Evolutionary conservation across 257 asterid genomes (phyloP), one percentile per base, ranked within the genome.

Genomic region (Penstemon eatonii): DNA sequence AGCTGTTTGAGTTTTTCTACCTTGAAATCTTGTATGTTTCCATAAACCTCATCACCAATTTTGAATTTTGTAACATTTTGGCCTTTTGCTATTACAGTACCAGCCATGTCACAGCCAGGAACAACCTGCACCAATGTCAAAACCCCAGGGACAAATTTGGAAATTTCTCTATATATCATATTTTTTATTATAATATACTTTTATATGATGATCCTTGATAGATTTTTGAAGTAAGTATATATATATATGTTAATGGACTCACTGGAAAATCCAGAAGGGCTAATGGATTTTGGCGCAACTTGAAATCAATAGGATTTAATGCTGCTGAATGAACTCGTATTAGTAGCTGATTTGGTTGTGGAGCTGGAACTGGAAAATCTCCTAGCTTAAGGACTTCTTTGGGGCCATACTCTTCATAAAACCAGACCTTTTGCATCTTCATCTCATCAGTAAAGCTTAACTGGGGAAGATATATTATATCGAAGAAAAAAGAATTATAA

Each of bases 41-140:
- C 95, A 9, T 86, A 88, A 19, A 88, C 90, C 50, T 75, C 77
- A 36, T 86, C 90, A 0, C 86, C 90, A 3, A 80, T 56, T 0
- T 74, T 11, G 52, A 88, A 84, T 65, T 45, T 77, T 0, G 52
- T 6, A 12, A 36, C 70, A 0, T 7, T 54, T 1, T 67, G 75
- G 15, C 90, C 89, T 72, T 73, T 86, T 18, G 65, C 81, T 3
- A 77, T 84, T 41, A 88, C 90, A 3, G 79, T 72, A 6, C 92
- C 92, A 5, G 90, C 88, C 88, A 84, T 78, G 68, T 88, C 95
- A 40, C 90, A 88, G 3, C 95, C 95, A 2, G 95, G 95, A 33
- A 86, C 82, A 55, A 71, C 78, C 95, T 87, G 80, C 67, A 65
- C 15, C 3, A 5, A 56, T 25, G 33, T 25, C 33, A 25, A 25